A percentile compares a stretch with the other conserved stretches of the same genome.
Conservation (phyloP, 345 rosid genomes). For the Eucalyptus guilfoylei region DNA sequence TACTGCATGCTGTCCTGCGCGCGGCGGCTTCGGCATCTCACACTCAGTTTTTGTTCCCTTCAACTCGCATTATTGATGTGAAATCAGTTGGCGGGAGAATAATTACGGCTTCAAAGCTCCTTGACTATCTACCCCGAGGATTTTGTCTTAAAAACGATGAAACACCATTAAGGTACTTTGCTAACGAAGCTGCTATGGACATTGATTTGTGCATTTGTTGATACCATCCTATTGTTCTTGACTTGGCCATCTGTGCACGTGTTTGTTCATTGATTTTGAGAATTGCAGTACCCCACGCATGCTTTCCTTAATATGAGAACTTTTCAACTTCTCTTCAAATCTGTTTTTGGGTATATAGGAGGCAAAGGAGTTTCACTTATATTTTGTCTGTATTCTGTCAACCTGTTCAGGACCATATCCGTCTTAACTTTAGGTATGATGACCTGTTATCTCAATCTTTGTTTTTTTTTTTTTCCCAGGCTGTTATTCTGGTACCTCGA, state of each 20-base stretch:
- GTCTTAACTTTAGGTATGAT: neutral
- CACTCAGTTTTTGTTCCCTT: conserved; percentile 1
- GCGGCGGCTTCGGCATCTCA: conserved; percentile 37
- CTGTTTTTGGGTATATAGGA: neutral
- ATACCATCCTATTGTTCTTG: neutral
- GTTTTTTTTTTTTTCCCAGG: conserved; percentile 18
- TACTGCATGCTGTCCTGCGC: conserved; percentile 36
- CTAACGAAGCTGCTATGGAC: neutral
- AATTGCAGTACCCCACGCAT: rapidly evolving
- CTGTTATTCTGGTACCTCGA: conserved; percentile 62
- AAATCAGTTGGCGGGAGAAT: conserved; percentile 10
- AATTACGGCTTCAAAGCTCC: conserved; percentile 23
- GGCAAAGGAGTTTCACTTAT: neutral
- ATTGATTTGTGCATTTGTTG: neutral
- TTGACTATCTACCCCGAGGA: conserved; percentile 26
- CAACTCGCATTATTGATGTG: neutral
- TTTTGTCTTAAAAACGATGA: conserved; percentile 16
- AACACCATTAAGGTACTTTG: conserved; percentile 44
- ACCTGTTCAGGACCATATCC: neutral
- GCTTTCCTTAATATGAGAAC: neutral
- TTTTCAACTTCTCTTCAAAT: neutral
- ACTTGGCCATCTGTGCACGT: neutral
- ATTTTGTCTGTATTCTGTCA: neutral
- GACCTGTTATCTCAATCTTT: neutral
- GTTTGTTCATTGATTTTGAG: neutral